These are phyloP conservation scores for Xylaria sp. DNA, from an alignment of 495 filamentous ascomycete genomes.

Conservation along the genomic window DNA sequence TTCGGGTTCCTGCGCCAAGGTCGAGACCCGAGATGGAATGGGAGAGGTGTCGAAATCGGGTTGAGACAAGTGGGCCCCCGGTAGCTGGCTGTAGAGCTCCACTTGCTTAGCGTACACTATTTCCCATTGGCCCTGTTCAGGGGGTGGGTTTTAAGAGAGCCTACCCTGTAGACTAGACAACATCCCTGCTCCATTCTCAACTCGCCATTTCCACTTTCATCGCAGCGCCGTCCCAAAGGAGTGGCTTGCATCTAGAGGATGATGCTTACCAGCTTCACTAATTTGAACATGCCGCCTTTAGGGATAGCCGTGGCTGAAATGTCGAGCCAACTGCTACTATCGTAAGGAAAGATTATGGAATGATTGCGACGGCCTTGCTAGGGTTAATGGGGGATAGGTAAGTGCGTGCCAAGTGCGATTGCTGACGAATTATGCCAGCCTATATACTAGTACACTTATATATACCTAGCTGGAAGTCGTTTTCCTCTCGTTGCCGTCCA, in stretches of 20 bases:
- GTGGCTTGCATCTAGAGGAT: neutral
- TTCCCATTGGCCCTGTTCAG: neutral
- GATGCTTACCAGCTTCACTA: neutral
- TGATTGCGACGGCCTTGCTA: neutral
- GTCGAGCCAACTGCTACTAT: neutral
- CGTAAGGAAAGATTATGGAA: neutral
- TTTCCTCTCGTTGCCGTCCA: too few species aligned
- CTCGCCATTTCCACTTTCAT: neutral
- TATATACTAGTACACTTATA: too few species aligned
- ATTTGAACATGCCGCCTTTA: neutral
- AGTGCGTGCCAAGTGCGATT: neutral
- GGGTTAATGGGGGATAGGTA: neutral
- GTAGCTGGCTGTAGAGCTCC: neutral
- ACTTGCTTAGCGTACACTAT: neutral
- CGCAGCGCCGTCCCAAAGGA: neutral
- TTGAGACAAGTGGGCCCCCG: neutral
- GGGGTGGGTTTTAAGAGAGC: neutral
- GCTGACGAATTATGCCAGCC: too few species aligned
- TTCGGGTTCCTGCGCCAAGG: neutral
- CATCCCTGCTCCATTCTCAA: too few species aligned
- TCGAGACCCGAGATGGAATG: neutral
- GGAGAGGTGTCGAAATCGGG: slow-evolving; percentile 14
- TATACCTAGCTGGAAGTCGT: too few species aligned
- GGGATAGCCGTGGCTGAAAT: neutral
- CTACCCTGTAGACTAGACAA: neutral